phyloP scores from a whole-genome alignment of 2,329 filamentous ascomycete genomes.

The Dryadomyces sulphureus region DNA sequence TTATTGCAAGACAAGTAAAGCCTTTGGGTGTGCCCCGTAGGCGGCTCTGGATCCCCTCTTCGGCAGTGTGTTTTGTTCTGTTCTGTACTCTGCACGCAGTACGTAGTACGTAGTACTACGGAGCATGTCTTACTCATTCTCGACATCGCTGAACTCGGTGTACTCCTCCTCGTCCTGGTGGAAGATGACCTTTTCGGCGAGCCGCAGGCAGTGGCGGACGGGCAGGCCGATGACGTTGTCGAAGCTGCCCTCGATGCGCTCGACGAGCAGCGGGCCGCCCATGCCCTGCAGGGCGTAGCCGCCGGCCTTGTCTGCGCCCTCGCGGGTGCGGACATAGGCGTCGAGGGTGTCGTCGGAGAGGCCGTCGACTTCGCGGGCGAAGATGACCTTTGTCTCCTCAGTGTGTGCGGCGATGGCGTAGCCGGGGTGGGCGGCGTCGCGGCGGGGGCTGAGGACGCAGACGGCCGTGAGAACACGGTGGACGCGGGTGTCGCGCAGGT shows the following conservation, averaged over 20 bases:
- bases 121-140: constrained; percentile 12
- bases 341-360: constrained; percentile 67
- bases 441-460: constrained; percentile 66
- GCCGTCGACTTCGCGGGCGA: constrained; percentile 48
- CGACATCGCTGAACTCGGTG: constrained; percentile 30
- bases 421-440: constrained; percentile 67
- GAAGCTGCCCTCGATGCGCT: constrained; percentile 74
- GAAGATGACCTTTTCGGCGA: constrained; percentile 81
- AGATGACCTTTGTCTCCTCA: constrained; percentile 85
- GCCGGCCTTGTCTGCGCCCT: constrained; percentile 91
- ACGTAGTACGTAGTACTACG: no score
- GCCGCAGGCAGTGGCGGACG: constrained; percentile 56
- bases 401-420: constrained; percentile 71
- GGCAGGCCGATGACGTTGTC: constrained; percentile 94
- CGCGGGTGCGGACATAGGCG: constrained; percentile 65
- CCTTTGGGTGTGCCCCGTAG: no score
- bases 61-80: no score
- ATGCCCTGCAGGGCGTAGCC: constrained; percentile 90
- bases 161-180: constrained; percentile 52
- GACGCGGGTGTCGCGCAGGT: constrained; percentile 57
- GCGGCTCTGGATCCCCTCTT: no score
- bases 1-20: not conserved
- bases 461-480: constrained; percentile 84
- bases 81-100: no score
- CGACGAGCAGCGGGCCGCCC: constrained; percentile 72